Percentiles rank a stretch among this genome's conserved stretches.
Conservation (phyloP, 2,329 filamentous ascomycete species). For the Scedosporium apiospermum region DNA sequence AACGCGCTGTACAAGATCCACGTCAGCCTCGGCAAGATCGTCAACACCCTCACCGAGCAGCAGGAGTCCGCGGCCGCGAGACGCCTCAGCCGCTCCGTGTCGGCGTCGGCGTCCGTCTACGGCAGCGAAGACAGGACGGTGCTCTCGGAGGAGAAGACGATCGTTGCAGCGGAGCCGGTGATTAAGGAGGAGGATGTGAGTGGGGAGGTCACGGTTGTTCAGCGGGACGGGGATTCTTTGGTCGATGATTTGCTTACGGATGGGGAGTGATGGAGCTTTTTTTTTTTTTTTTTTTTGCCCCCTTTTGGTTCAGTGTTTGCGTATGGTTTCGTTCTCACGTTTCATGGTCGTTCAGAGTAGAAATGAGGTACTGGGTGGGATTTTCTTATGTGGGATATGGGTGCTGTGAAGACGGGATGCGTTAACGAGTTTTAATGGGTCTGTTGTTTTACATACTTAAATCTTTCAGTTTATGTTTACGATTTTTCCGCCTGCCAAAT, state of each 20-base stretch:
- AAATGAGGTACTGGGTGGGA: no score
- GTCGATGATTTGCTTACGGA: slow-evolving; percentile 31
- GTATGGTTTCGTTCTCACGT: neutral
- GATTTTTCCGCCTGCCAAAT: no score
- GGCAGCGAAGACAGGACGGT: slow-evolving; percentile 12
- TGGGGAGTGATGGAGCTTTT: slow-evolving; percentile 23
- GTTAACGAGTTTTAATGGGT: no score
- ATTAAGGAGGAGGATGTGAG: slow-evolving; percentile 35
- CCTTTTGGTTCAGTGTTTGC: neutral
- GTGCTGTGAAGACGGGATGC: no score
- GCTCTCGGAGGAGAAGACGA: slow-evolving; percentile 28
- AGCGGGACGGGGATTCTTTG: slow-evolving; percentile 24
- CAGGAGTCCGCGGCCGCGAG: slow-evolving; percentile 20
- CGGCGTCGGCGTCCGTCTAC: slow-evolving; percentile 13
- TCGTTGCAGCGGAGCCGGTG: slow-evolving; percentile 29
- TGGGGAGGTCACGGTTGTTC: slow-evolving; percentile 22
- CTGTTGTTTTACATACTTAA: no score
- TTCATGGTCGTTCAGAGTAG: no score
- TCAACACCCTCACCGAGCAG: slow-evolving; percentile 46
- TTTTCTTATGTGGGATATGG: no score
- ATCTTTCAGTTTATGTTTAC: no score
- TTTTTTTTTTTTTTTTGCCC: no score
- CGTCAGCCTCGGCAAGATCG: slow-evolving; percentile 57
- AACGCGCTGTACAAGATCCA: slow-evolving; percentile 62
- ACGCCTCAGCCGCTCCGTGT: slow-evolving; percentile 35